Evolutionary conservation across 495 filamentous ascomycete species (phyloP), one percentile per base, ranked within the genome.

Genomic region (Aspergillus panamensis): DNA sequence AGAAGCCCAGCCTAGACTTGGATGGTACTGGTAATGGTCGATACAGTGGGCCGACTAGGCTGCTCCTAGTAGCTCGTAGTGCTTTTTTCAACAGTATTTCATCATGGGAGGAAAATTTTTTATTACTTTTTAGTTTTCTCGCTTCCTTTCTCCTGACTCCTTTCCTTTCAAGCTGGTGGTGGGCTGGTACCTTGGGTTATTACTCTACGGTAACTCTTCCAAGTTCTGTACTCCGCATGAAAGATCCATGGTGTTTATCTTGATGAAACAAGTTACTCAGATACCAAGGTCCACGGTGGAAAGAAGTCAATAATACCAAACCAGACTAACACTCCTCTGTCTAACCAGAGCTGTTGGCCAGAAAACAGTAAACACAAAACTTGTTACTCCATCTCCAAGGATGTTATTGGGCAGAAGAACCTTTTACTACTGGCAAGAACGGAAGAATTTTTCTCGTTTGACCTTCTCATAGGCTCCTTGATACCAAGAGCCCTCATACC

Each of bases 1-100:
- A 61, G 19, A 31, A 49, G 33, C 35, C 58, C 62, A 62, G 63
- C 40, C 61, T 62, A 60, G 58, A 66, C 48, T 47, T 25, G 25
- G 25, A 25, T 5, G 25, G 25, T 25, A 25, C 25, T 25, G 25
- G 25, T 25, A 25, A 25, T 25, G 42, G 51, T 7, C 31, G 47
- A 30, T 29, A 49, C 19, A 10, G 21, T 49, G 21, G 20, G 47
- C 42, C 42, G 47, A 48, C 50, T 58, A 44, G 55, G 54, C n/a
- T 45, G 42, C 42, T 45, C 42, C 44, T 45, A 49, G 47, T 29
- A 30, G 29, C 21, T 49, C 29, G 47, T 49, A 49, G 47, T 49
- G 29, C 21, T 49, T 45, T 45, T 17, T 45, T 25, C 25, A 5
- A 25, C 25, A 21, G 9, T 19, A 6, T 45, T 45, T 19, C 42